Evolutionary conservation across 2,329 filamentous ascomycete species (phyloP), one percentile per base, ranked within the genome.

Genomic region (Trichophaea hybrida): DNA sequence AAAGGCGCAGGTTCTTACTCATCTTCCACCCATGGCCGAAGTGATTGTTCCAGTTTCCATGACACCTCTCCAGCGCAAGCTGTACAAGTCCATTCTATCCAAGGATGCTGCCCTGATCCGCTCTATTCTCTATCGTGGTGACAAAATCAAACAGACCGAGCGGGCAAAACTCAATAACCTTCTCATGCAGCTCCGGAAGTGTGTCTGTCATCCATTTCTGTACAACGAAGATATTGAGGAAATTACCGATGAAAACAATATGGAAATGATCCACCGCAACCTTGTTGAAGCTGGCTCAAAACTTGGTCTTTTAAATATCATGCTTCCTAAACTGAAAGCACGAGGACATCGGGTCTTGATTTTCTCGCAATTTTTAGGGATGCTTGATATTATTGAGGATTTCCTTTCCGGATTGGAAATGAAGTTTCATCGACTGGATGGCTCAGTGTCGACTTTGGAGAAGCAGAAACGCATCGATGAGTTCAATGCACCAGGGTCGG

Each of bases 31-130:
- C 0, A 89, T 98, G 81, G 85, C 86, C 1, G 91, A 97, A 69
- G 89, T 98, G 67, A 97, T 98, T 63, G 75, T 98, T 4, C 93
- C 93, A 0, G 84, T 98, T n/a, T 90, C 87, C 1, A 96, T 97
- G 90, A 90, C 87, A 1, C 77, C 88, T 12, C 76, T 98, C 10
- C 94, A 98, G 70, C 93, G 95, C 75, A 93, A 88, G 70, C 78
- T 98, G 0, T 95, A 93, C 74, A 93, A 90, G 70, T 94, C 86
- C 1, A 96, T 98, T 67, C 80, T 98, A 68, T 82, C 86, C 12
- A 93, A 94, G 71, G 95, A 94, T 62, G 86, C 90, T 0, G 80
- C 94, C 57, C 78, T 98, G 6, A 90, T 98, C 69, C 85, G 84
- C 65, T 81, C 90, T 0, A 88, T 98, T 50, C 90, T 97, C 68